Conservation (phyloP, 768 basidiomycete genomes). For the Suillus subalutaceus region DNA sequence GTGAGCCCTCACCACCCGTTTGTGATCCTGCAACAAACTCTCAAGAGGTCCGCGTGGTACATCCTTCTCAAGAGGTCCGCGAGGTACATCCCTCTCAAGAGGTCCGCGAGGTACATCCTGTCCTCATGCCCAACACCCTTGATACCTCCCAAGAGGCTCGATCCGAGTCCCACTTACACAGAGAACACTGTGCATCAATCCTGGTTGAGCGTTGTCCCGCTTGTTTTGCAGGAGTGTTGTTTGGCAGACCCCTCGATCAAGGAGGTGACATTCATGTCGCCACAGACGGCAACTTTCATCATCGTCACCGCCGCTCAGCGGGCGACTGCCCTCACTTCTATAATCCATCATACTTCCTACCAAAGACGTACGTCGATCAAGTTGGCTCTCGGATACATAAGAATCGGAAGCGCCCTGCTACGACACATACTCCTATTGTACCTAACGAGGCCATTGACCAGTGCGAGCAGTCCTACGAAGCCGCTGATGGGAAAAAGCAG, state of each 20-base stretch:
- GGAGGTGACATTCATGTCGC: neutral
- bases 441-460: neutral
- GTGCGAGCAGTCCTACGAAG: neutral
- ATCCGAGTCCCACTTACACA: no score
- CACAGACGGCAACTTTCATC: neutral
- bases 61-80: no score
- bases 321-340: neutral
- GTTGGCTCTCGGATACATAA: neutral
- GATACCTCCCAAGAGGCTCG: no score
- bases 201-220: neutral
- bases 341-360: neutral
- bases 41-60: no score
- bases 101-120: no score
- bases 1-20: no score
- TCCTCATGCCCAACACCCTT: no score
- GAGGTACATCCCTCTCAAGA: no score
- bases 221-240: neutral
- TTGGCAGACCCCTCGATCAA: neutral
- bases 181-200: neutral
- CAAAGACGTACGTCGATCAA: neutral
- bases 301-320: neutral
- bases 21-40: no score
- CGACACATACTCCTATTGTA: neutral
- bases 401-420: neutral
- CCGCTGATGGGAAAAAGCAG: slow-evolving; percentile 33